Conservation (phyloP, 2,329 filamentous ascomycete genomes). For the Sclerotinia spermophila region DNA sequence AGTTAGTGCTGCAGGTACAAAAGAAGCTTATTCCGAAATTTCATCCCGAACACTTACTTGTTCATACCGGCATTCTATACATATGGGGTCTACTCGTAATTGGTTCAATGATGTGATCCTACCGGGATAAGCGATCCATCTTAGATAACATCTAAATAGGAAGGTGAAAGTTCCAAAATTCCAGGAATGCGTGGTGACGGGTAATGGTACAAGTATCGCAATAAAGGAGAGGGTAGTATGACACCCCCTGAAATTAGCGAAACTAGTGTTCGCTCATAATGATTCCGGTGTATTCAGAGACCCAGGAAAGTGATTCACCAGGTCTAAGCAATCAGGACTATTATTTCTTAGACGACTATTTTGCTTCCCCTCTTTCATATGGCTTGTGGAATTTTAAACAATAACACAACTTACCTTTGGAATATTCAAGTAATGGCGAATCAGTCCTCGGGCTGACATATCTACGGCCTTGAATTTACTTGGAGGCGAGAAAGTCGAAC, state of each 20-base stretch:
- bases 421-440: no score
- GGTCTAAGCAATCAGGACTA: not conserved
- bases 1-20: not conserved
- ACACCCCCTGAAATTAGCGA: not conserved
- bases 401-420: no score
- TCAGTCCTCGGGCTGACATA: accelerated
- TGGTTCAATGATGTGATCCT: not conserved
- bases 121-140: not conserved
- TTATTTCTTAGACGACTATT: not conserved
- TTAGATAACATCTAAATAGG: not conserved
- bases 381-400: no score
- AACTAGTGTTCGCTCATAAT: not conserved
- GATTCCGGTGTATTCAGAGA: not conserved
- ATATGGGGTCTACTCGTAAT: not conserved
- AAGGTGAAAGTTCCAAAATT: not conserved
- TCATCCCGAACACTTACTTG: not conserved
- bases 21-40: not conserved
- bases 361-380: no score
- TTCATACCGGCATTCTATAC: not conserved
- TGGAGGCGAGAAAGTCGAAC: not conserved
- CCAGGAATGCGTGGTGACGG: not conserved
- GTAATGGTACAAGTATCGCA: not conserved
- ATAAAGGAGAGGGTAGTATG: not conserved
- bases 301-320: not conserved
- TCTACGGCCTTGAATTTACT: not conserved